Evolutionary conservation across 2,329 filamentous ascomycete species (phyloP).

Genomic region (Pyricularia grisea): DNA sequence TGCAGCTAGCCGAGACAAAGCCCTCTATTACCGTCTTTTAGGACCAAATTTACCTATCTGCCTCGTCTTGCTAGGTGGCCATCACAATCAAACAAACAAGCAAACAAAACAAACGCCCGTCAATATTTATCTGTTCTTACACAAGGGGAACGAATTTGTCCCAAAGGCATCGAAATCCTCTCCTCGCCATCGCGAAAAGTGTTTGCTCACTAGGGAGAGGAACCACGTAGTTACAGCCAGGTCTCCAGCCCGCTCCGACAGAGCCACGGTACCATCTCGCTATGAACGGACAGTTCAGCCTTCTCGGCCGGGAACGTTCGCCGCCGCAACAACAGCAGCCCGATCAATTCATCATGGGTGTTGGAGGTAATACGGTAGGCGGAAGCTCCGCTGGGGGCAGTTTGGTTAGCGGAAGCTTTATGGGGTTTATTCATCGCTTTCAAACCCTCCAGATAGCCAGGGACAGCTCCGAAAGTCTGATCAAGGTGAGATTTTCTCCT

Average conservation of each 20-base stretch:
- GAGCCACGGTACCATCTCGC: background rate
- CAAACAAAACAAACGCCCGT: background rate
- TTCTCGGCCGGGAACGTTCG: background rate
- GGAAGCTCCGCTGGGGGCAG: background rate
- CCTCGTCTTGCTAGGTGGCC: background rate
- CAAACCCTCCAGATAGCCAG: slow-evolving; percentile 30
- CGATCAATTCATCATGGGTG: background rate
- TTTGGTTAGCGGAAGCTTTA: slow-evolving; percentile 13
- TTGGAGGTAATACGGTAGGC: background rate
- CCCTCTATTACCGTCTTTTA: background rate
- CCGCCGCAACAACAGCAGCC: background rate
- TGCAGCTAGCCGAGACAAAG: background rate
- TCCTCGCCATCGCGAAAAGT: background rate
- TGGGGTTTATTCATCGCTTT: slow-evolving; percentile 39
- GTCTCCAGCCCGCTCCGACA: background rate
- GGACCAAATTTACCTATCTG: background rate
- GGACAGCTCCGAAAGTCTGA: slow-evolving; percentile 31
- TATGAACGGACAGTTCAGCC: background rate
- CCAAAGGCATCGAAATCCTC: background rate
- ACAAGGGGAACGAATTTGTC: background rate
- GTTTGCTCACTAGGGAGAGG: background rate
- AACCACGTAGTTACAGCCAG: background rate
- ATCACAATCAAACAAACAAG: background rate
- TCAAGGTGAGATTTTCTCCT: slow-evolving; percentile 29
- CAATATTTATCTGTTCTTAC: background rate